Conservation (phyloP, 2,329 filamentous ascomycete genomes). For the Alternaria brassicicola region DNA sequence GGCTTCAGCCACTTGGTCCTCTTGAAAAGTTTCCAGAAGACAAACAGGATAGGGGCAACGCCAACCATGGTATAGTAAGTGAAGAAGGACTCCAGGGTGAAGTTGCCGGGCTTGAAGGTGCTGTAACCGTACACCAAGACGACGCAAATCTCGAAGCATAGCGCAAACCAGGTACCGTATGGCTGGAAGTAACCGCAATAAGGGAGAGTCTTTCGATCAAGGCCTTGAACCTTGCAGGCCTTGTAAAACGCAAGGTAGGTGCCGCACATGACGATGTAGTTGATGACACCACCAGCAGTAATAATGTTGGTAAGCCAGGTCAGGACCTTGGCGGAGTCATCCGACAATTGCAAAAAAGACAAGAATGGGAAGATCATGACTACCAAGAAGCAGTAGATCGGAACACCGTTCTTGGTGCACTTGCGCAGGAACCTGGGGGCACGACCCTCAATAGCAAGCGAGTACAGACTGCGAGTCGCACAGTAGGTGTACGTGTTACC, state of each 20-base stretch:
- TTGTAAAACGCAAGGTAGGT: slow-evolving; percentile 67
- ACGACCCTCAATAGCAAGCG: slow-evolving; percentile 59
- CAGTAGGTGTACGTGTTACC: slow-evolving; percentile 63
- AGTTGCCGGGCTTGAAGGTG: slow-evolving; percentile 56
- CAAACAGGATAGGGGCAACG: slow-evolving; percentile 60
- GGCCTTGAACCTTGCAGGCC: slow-evolving; percentile 56
- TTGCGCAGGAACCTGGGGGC: slow-evolving; percentile 62
- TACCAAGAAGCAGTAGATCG: slow-evolving; percentile 72
- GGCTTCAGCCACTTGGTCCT: slow-evolving; percentile 60
- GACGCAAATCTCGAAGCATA: slow-evolving; percentile 57
- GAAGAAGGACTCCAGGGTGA: slow-evolving; percentile 58
- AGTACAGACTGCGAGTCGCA: slow-evolving; percentile 60
- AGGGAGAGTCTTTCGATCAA: slow-evolving; percentile 57
- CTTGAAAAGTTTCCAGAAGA: slow-evolving; percentile 69
- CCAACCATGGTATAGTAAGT: slow-evolving; percentile 61
- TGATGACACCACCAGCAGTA: slow-evolving; percentile 68
- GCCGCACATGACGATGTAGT: slow-evolving; percentile 58
- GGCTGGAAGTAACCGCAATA: slow-evolving; percentile 57
- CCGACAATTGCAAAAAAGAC: slow-evolving; percentile 74
- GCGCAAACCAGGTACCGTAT: slow-evolving; percentile 58
- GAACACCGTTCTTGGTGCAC: slow-evolving; percentile 68
- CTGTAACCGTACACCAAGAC: slow-evolving; percentile 62
- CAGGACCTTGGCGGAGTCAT: slow-evolving; percentile 69
- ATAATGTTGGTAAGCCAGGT: slow-evolving; percentile 75
- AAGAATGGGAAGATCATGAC: slow-evolving; percentile 73